Conservation (phyloP, 192 early-diverging fungal genomes). For the Coemansia sp. region DNA sequence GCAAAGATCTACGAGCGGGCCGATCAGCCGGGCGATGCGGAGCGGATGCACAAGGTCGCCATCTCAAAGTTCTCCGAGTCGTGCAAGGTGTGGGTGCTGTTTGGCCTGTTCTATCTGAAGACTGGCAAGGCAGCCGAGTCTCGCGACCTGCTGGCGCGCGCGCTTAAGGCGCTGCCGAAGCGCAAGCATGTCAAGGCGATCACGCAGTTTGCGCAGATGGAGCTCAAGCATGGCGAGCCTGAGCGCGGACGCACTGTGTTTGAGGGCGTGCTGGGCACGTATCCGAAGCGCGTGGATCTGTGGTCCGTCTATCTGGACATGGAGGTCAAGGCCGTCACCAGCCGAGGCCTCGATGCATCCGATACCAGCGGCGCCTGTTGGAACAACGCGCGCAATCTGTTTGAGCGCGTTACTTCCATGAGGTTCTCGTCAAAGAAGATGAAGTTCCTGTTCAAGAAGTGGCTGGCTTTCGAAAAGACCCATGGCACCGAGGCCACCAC, state of each 20-base stretch:
- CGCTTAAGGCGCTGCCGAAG: slow-evolving; percentile 84
- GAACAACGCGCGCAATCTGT: slow-evolving; percentile 63
- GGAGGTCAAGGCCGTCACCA: slow-evolving; percentile 70
- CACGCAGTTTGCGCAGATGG: slow-evolving; percentile 93
- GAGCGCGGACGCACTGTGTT: slow-evolving; percentile 98
- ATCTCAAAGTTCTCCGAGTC: slow-evolving; percentile 83
- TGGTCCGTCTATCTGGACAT: slow-evolving; percentile 98
- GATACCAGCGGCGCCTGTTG: slow-evolving; percentile 28
- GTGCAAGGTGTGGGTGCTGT: slow-evolving; percentile 89
- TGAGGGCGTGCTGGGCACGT: slow-evolving; percentile 89
- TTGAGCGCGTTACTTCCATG: slow-evolving; percentile 85
- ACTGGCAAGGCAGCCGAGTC: slow-evolving; percentile 67
- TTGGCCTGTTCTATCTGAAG: slow-evolving; percentile 80
- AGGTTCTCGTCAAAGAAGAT: slow-evolving; percentile 96
- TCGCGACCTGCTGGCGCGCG: slow-evolving; percentile 77
- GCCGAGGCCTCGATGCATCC: slow-evolving; percentile 20
- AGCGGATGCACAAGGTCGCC: slow-evolving; percentile 71
- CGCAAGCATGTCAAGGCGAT: slow-evolving; percentile 95
- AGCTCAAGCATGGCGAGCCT: slow-evolving; percentile 95
- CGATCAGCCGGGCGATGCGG: slow-evolving; percentile 68
- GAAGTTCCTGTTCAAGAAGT: slow-evolving; percentile 99
- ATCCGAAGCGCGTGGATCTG: slow-evolving; percentile 92
- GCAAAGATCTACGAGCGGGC: slow-evolving; percentile 88
- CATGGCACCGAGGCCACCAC: slow-evolving; percentile 75
- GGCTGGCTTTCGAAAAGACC: slow-evolving; percentile 92